A percentile compares a stretch with the other conserved stretches of the same genome.
Evolutionary conservation across 2,329 filamentous ascomycete species (phyloP).

Genomic region (Fonsecaea monophora): DNA sequence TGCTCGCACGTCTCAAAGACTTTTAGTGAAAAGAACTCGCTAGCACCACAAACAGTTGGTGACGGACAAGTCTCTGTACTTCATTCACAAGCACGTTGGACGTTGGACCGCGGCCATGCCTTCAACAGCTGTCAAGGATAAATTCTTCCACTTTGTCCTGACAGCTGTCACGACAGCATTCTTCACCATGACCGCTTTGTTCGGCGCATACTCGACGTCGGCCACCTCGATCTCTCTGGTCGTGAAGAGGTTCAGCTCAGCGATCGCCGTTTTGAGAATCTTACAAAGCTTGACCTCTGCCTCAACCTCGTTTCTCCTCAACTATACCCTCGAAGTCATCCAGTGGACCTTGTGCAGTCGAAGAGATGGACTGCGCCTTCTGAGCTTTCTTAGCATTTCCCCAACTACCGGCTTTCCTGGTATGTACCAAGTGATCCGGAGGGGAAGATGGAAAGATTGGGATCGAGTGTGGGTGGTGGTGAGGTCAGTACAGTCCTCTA

Average conservation of each 20-base stretch:
- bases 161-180: background rate
- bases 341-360: conserved; percentile 3
- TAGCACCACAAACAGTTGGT: too few relatives aligned
- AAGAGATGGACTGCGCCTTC: background rate
- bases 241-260: background rate
- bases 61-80: too few relatives aligned
- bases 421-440: background rate
- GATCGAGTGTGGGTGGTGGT: conserved; percentile 9
- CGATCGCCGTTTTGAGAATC: conserved; percentile 6
- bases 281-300: conserved; percentile 9
- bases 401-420: conserved; percentile 3
- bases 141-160: background rate
- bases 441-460: background rate
- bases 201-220: background rate
- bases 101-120: too few relatives aligned
- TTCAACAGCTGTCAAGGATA: too few relatives aligned
- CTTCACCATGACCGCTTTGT: background rate
- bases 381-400: conserved; percentile 9
- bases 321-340: conserved; percentile 1
- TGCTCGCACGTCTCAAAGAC: too few relatives aligned
- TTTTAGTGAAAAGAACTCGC: too few relatives aligned
- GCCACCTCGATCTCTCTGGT: background rate
- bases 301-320: background rate
- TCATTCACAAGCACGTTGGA: too few relatives aligned
- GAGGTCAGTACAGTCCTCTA: conserved; percentile 9